These are phyloP conservation scores for Prototheca cutis DNA, from an alignment of 163 green algal genomes.

Conservation along the genomic window DNA sequence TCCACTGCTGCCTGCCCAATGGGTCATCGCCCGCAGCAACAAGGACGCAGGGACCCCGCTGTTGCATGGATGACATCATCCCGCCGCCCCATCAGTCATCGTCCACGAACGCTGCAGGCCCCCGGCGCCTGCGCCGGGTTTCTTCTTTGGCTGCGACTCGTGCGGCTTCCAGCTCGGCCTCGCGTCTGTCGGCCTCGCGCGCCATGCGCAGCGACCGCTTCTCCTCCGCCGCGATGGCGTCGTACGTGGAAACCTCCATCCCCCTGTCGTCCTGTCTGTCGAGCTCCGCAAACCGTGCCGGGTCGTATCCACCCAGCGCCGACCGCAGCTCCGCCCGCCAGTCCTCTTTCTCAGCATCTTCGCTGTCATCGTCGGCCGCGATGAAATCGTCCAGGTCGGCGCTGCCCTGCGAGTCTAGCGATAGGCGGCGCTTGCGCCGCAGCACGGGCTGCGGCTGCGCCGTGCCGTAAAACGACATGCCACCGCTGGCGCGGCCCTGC, in stretches of 20 bases:
- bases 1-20: too few species aligned
- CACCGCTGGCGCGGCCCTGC: not conserved
- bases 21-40: too few species aligned
- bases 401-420: conserved; percentile 4
- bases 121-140: conserved; percentile 19
- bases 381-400: conserved; percentile 13
- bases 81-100: conserved; percentile 14
- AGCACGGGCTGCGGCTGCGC: conserved; percentile 12
- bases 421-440: conserved; percentile 10
- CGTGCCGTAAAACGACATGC: conserved; percentile 12
- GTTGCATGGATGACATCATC: too few species aligned
- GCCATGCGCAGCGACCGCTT: conserved; percentile 11
- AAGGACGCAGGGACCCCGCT: too few species aligned
- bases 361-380: conserved; percentile 4
- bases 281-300: conserved; percentile 10
- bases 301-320: conserved; percentile 12
- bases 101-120: conserved; percentile 16
- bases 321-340: not conserved
- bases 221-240: conserved; percentile 15
- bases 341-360: not conserved
- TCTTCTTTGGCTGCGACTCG: conserved; percentile 31
- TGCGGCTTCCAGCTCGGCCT: conserved; percentile 41
- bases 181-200: conserved; percentile 14
- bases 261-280: conserved; percentile 9
- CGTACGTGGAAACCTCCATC: conserved; percentile 18